phyloP scores from a whole-genome alignment of 352 stramenopile species.

The Phytophthora kernoviae region DNA sequence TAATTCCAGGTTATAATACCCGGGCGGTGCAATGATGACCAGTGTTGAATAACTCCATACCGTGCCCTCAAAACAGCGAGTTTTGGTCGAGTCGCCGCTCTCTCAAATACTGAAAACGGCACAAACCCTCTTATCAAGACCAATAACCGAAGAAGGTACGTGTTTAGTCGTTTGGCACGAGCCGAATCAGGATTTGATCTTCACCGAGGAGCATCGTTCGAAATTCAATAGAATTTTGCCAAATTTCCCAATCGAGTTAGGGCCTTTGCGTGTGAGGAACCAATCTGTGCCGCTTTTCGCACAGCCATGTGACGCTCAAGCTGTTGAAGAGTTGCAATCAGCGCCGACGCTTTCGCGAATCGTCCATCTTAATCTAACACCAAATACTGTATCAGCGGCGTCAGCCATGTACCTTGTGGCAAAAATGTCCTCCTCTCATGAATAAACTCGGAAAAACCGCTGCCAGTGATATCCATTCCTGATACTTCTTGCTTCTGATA shows the following conservation, averaged over 20 bases:
- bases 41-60: conserved; percentile 5
- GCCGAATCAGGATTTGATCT: not conserved
- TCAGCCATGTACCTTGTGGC: not conserved
- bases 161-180: conserved; percentile 5
- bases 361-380: conserved; percentile 10
- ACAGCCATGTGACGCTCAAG: conserved; percentile 3
- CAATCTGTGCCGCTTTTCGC: not conserved
- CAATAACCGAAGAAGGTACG: conserved; percentile 1
- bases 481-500: too few relatives aligned
- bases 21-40: conserved; percentile 2
- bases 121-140: conserved; percentile 6
- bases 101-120: conserved; percentile 2
- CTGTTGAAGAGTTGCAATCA: conserved; percentile 11
- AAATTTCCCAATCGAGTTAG: not conserved
- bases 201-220: not conserved
- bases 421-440: conserved; percentile 6
- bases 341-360: not conserved
- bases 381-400: not conserved
- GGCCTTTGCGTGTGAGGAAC: not conserved
- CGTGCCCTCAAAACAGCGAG: not conserved
- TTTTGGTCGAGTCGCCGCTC: not conserved
- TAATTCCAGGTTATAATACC: conserved; percentile 10
- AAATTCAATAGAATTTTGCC: conserved; percentile 3
- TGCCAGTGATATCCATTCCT: too few relatives aligned
- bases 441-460: conserved; percentile 6